These are phyloP conservation scores for Adansonia madagascariensis DNA, from an alignment of 441 rosid species.

Conservation along the genomic window DNA sequence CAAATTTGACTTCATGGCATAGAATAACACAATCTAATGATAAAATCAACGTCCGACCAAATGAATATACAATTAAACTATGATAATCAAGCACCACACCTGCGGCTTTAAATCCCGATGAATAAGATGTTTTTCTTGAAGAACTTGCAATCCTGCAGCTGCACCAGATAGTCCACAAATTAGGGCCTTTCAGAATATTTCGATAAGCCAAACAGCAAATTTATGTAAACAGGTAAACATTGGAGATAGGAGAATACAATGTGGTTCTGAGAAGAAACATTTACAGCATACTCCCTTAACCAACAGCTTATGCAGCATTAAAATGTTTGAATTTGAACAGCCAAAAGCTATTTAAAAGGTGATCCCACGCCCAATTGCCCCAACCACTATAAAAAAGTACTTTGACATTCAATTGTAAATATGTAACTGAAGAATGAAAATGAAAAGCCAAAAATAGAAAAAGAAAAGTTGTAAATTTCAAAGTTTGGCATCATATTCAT, in stretches of 20 bases:
- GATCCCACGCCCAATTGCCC: background rate
- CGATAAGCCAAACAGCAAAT: slow-evolving; percentile 12
- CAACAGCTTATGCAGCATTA: background rate
- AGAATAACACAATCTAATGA: background rate
- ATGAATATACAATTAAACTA: slow-evolving; percentile 20
- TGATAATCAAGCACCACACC: slow-evolving; percentile 40
- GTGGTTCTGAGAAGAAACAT: background rate
- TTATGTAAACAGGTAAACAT: background rate
- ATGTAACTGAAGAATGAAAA: slow-evolving; percentile 18
- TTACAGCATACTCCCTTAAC: slow-evolving; percentile 2
- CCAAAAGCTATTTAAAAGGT: background rate
- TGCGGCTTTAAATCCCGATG: slow-evolving; percentile 91
- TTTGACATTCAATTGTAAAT: background rate
- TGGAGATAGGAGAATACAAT: background rate
- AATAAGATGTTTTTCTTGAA: slow-evolving; percentile 76
- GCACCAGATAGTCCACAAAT: slow-evolving; percentile 32
- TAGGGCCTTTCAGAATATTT: background rate
- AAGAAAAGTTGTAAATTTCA: background rate
- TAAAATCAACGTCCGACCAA: slow-evolving; percentile 16
- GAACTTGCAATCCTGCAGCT: slow-evolving; percentile 87
- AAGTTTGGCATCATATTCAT: slow-evolving; percentile 22
- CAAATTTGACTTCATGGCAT: background rate
- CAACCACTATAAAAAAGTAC: background rate
- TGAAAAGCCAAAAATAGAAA: background rate
- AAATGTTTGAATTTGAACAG: background rate